These are phyloP conservation scores for Alloascoidea hylecoeti DNA, from an alignment of 805 yeast species.

Conservation along the genomic window DNA sequence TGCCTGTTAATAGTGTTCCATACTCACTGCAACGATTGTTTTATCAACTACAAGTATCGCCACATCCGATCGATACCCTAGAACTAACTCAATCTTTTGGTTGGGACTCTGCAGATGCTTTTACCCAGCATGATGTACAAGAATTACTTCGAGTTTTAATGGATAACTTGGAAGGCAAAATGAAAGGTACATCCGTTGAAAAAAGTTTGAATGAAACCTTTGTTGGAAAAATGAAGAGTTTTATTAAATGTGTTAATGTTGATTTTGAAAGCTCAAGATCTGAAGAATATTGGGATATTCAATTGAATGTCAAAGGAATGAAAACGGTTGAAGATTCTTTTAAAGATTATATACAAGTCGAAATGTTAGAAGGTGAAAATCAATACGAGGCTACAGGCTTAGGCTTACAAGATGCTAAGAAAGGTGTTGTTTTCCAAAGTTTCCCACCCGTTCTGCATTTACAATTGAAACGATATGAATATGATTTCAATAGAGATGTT, in stretches of 20 bases:
- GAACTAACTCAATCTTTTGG: slow-evolving; percentile 90
- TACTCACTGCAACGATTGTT: slow-evolving; percentile 81
- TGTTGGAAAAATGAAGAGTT: slow-evolving; percentile 95
- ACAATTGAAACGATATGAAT: slow-evolving; percentile 89
- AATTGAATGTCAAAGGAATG: slow-evolving; percentile 81
- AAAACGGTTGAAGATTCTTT: slow-evolving; percentile 62
- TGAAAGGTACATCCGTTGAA: slow-evolving; percentile 80
- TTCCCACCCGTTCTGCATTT: slow-evolving; percentile 90
- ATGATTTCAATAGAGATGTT: slow-evolving; percentile 79
- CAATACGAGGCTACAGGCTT: slow-evolving; percentile 83
- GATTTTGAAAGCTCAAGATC: slow-evolving; percentile 83
- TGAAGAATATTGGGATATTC: slow-evolving; percentile 98
- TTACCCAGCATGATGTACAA: slow-evolving; percentile 96
- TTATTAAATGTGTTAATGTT: slow-evolving; percentile 82
- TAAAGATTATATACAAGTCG: slow-evolving; percentile 76
- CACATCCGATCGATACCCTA: slow-evolving; percentile 66
- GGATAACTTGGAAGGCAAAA: slow-evolving; percentile 83
- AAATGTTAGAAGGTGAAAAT: slow-evolving; percentile 85
- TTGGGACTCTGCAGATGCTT: slow-evolving; percentile 93
- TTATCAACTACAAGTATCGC: slow-evolving; percentile 61
- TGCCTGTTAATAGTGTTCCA: slow-evolving; percentile 48
- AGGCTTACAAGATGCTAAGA: slow-evolving; percentile 92
- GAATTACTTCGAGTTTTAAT: slow-evolving; percentile 88
- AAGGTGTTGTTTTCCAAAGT: slow-evolving; percentile 84
- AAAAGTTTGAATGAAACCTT: slow-evolving; percentile 66